A percentile compares a stretch with the other conserved stretches of the same genome.
Conservation (phyloP, 768 basidiomycete species). For the Termitomyces sp. region DNA sequence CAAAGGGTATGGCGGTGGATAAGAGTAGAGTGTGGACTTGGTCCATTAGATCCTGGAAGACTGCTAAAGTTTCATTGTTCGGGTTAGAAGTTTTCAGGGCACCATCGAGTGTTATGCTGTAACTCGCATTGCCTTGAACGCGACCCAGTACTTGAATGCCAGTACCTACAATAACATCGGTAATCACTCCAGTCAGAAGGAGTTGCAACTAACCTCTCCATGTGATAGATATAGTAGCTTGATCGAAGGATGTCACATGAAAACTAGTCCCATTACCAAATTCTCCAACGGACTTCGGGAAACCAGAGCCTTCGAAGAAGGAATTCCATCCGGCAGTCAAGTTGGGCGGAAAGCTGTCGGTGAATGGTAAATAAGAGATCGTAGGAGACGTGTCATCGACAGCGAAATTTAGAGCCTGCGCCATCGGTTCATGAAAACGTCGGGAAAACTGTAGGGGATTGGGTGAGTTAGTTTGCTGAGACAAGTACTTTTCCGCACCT, state of each 20-base stretch:
- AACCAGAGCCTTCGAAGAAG: constrained; percentile 47
- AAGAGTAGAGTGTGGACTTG: constrained; percentile 51
- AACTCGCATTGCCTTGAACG: constrained; percentile 32
- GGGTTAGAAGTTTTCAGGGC: constrained; percentile 18
- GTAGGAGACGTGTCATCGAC: constrained; percentile 66
- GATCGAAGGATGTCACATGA: constrained; percentile 57
- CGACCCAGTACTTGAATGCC: constrained; percentile 57
- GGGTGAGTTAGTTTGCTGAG: neutral
- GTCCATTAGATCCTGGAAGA: constrained; percentile 40
- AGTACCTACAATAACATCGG: constrained; percentile 40
- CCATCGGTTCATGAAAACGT: constrained; percentile 11
- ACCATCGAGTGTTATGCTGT: constrained; percentile 50
- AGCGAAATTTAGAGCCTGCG: constrained; percentile 11
- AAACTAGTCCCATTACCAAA: constrained; percentile 49
- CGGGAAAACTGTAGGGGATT: neutral
- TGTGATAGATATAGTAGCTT: constrained; percentile 46
- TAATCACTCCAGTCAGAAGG: neutral
- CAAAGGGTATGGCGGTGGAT: constrained; percentile 38
- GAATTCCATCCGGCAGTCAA: constrained; percentile 63
- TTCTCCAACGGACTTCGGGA: constrained; percentile 31
- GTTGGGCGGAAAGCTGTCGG: constrained; percentile 46
- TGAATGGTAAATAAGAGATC: constrained; percentile 54
- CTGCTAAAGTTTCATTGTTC: constrained; percentile 38
- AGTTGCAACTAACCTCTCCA: constrained; percentile 53
- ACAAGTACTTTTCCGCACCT: neutral